Conservation (phyloP, 164 flowering plant genomes). For the Liquidambar formosana region DNA sequence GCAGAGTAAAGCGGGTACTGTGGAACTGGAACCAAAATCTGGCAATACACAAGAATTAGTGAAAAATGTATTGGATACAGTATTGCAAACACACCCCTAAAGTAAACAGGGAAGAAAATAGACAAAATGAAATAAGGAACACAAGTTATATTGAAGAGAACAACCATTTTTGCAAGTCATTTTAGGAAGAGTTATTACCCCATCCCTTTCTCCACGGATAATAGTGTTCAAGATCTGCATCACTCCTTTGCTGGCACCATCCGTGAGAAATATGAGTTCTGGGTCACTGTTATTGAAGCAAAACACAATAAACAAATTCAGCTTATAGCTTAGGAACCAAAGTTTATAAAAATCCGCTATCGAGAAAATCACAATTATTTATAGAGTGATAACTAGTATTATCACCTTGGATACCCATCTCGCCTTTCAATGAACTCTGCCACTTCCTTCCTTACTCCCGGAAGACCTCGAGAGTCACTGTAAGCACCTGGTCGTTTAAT, state of each 20-base stretch:
- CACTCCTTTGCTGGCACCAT: slow-evolving; percentile 99
- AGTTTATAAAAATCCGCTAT: neutral
- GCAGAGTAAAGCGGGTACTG: slow-evolving; percentile 99
- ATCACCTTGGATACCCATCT: slow-evolving; percentile 97
- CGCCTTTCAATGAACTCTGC: slow-evolving; percentile 94
- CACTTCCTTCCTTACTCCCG: slow-evolving; percentile 91
- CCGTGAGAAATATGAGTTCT: slow-evolving; percentile 94
- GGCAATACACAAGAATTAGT: slow-evolving; percentile 14
- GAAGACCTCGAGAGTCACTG: slow-evolving; percentile 96
- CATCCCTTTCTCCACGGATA: slow-evolving; percentile 75
- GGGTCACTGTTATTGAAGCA: slow-evolving; percentile 68
- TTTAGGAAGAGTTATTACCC: slow-evolving; percentile 51
- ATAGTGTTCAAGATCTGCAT: slow-evolving; percentile 83
- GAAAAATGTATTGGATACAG: neutral
- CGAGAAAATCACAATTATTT: neutral
- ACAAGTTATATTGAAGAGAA: too few species aligned
- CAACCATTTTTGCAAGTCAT: neutral
- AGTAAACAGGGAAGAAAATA: slow-evolving; percentile 1
- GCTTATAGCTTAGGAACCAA: slow-evolving; percentile 12
- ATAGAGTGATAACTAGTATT: neutral
- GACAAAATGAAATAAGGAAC: too few species aligned
- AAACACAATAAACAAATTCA: slow-evolving; percentile 14
- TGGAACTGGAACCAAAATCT: slow-evolving; percentile 97
- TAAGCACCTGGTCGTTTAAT: slow-evolving; percentile 70
- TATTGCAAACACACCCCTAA: neutral